A percentile compares a stretch with the other conserved stretches of the same genome.
These are phyloP conservation scores for Botrytis hyacinthi DNA, from an alignment of 2,329 filamentous ascomycete species.

Conservation along the genomic window DNA sequence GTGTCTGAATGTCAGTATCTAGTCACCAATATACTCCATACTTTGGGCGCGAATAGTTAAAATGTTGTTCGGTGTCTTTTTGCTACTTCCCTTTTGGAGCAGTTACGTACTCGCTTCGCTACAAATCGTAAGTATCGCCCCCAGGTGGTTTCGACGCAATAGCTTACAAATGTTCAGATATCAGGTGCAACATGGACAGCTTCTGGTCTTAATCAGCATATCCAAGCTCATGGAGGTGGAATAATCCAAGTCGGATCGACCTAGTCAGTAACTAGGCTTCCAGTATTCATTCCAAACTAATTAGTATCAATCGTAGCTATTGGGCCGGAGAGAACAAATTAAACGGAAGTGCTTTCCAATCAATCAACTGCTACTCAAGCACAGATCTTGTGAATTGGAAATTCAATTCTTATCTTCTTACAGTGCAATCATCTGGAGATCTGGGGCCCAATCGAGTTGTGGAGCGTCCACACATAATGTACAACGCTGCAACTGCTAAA, in stretches of 20 bases:
- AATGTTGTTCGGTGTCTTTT: background rate
- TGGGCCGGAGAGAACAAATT: conserved; percentile 70
- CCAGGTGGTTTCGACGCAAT: background rate
- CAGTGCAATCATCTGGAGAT: conserved; percentile 52
- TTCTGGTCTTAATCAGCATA: conserved; percentile 47
- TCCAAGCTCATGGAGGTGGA: conserved; percentile 66
- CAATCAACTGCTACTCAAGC: conserved; percentile 67
- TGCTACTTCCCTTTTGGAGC: conserved; percentile 11
- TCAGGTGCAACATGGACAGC: conserved; percentile 37
- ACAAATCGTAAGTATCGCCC: conserved; percentile 10
- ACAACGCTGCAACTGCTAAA: conserved; percentile 60
- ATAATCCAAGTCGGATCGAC: conserved; percentile 56
- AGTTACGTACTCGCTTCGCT: conserved; percentile 13
- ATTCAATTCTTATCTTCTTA: conserved; percentile 58
- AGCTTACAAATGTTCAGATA: conserved; percentile 25
- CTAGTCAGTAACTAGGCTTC: conserved; percentile 36
- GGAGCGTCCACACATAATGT: conserved; percentile 67
- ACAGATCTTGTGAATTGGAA: conserved; percentile 63
- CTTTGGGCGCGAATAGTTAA: background rate
- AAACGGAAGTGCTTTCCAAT: conserved; percentile 58
- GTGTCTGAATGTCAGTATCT: background rate
- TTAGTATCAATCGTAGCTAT: background rate
- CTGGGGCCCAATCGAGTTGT: conserved; percentile 61
- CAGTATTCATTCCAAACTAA: background rate
- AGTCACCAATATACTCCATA: background rate